Base-by-base conservation (phyloP, 495 filamentous ascomycete species). In the Cenococcum geophilum region DNA sequence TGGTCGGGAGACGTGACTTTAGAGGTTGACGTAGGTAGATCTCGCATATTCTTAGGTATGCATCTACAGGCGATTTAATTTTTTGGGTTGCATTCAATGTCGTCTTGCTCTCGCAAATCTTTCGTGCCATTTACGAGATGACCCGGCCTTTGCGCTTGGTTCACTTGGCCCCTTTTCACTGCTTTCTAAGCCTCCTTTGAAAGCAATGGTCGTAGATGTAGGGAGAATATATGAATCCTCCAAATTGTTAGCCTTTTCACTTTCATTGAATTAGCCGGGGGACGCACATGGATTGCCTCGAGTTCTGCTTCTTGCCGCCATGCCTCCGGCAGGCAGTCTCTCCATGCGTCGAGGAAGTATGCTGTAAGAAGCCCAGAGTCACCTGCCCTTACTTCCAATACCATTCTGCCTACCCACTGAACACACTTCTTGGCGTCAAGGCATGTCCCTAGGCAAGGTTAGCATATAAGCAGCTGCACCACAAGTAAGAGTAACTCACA, bases 61-160 rank as follows among this genome's bases (percentile, higher is more conserved):
- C 27, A 32, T 32, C 27, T 32, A 32, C 6, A 6, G 27, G 27
- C 27, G 27, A 32, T 32, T 32, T n/a, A n/a, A n/a, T 32, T 32
- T 6, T 32, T 6, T 32, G 27, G 27, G 6, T 32, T 45, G 18
- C 40, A 14, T 4, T 69, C 52, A 64, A 63, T 25, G 59, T 56
- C 21, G 56, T 40, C 54, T 36, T 18, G 57, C 54, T 37, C 54
- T 57, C 4, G 43, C 67, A 75, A 96, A 92, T 66, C 82, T 85
- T 71, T 95, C 91, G 72, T 96, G 91, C 91, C 91, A 96, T 69
- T 92, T 95, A 58, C 90, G 82, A 64, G 78, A 79, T 4, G 76
- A 75, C 48, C 70, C 68, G 50, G 70, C 68, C 48, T 74, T 70
- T 36, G 71, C 71, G 22, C 67, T 59, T 23, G 71, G 57, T 25